Evolutionary conservation across 169 alveolate species (phyloP), one percentile per base, ranked within the genome.

Genomic region (Plasmodium ovale): DNA sequence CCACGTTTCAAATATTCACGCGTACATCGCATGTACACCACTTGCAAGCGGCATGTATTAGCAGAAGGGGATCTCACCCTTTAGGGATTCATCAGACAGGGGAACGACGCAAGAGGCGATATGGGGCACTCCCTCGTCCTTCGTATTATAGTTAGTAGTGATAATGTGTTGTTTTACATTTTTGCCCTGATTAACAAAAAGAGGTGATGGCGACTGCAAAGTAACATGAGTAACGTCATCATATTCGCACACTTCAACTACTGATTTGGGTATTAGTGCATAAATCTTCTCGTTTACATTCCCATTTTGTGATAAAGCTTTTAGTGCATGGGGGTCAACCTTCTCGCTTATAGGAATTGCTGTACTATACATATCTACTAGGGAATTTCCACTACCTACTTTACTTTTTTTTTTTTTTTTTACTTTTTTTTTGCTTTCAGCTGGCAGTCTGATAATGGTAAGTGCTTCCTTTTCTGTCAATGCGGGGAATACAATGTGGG

Each of bases 261-360:
- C 89, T 79, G 89, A 79, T 60, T 79, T 79, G 49, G 89, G 89
- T 64, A 79, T 65, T 58, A 79, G 42, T 79, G 89, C 89, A 65
- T 79, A 79, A n/a, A 79, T 12, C 37, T 79, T 79, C 44, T 79
- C 70, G 23, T 67, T 19, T 64, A 79, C 25, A 65, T 65, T 65
- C 21, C 53, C 71, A 68, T 79, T 65, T 68, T 79, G 44, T 39
- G 89, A 65, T 35, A 65, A 68, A 16, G 79, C 89, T 56, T 79
- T 79, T 65, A 79, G 47, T 64, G 70, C 89, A 79, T 79, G 51
- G 44, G 89, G 67, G 64, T 79, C 82, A 0, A 79, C 77, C 21
- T 64, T 23, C 31, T 79, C 89, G 44, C 37, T 79, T 49, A 79
- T 49, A 16, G 89, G 89, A 25, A 79, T 79, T 6, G 89, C 89